These are phyloP conservation scores for Suillus alpinus DNA, from an alignment of 768 basidiomycete species.

Conservation along the genomic window DNA sequence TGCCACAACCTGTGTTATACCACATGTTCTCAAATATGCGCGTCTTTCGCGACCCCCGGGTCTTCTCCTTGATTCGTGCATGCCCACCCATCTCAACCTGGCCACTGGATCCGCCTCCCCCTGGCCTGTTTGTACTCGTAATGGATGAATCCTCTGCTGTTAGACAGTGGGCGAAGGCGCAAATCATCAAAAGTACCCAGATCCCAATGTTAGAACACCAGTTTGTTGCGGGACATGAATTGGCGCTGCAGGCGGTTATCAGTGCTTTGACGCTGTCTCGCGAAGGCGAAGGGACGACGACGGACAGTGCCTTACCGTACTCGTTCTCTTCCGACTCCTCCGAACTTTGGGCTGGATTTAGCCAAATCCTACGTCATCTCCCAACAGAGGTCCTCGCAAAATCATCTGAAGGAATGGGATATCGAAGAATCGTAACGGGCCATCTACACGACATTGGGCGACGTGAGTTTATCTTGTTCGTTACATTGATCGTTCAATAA, in stretches of 20 bases:
- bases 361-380: slow-evolving; percentile 48
- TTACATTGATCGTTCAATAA: slow-evolving; percentile 7
- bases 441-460: slow-evolving; percentile 60
- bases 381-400: slow-evolving; percentile 44
- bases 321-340: slow-evolving; percentile 37
- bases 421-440: slow-evolving; percentile 53
- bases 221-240: slow-evolving; percentile 47
- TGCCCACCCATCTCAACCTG: slow-evolving; percentile 37
- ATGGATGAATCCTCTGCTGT: slow-evolving; percentile 47
- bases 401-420: slow-evolving; percentile 35
- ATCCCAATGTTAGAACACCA: slow-evolving; percentile 45
- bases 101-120: slow-evolving; percentile 58
- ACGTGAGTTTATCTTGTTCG: slow-evolving; percentile 44
- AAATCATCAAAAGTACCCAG: slow-evolving; percentile 38
- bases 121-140: slow-evolving; percentile 58
- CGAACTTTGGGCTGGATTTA: slow-evolving; percentile 53
- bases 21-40: slow-evolving; percentile 62
- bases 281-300: slow-evolving; percentile 10
- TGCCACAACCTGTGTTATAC: slow-evolving; percentile 53
- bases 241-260: slow-evolving; percentile 42
- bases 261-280: slow-evolving; percentile 26
- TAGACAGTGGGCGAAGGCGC: slow-evolving; percentile 58
- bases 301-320: slow-evolving; percentile 8
- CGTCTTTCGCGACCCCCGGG: slow-evolving; percentile 48
- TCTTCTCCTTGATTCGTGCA: slow-evolving; percentile 36